Evolutionary conservation across 495 filamentous ascomycete genomes (phyloP), one percentile per base, ranked within the genome.

Genomic region (Trichocladium antarcticum): DNA sequence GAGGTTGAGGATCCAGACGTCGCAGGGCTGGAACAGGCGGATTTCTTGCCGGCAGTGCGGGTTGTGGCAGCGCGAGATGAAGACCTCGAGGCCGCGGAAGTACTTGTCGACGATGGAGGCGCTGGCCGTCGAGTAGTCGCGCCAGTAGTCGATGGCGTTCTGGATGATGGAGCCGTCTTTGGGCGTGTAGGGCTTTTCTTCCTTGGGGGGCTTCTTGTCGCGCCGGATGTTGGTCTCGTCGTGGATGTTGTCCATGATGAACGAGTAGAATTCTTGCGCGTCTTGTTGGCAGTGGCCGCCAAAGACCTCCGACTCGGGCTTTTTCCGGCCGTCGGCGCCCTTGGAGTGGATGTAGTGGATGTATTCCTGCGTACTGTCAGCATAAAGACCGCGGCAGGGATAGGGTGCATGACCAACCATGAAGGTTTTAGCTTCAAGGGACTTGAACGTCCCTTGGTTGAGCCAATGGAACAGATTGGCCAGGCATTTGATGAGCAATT

Each of bases 401-500:
- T 27, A 4, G 15, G 16, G 16, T 35, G 29, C 31, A 14, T 32
- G 31, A 66, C 72, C 24, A 67, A 84, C 81, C 73, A 77, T 81
- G 60, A 79, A 80, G 45, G 73, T 87, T 62, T 63, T 77, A 3
- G 80, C 71, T 29, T 69, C 69, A 47, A 84, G 65, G 27, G 55
- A 59, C n/a, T 57, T 52, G 22, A 79, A 75, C 42, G 75, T 70
- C n/a, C 72, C 81, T 78, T 80, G 86, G 10, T 92, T 60, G 29
- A 85, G 79, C 52, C 80, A 78, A 10, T 59, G 48, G 34, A 95
- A 76, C 14, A 95, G 63, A 49, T 80, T 89, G 20, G 81, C 78
- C 59, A 86, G 81, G 37, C 83, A 75, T 54, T 85, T 80, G 3
- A 79, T 76, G 67, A 96, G 77, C 20, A 95, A 70, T 39, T 92